These are phyloP conservation scores for Aureobasidium sp. DNA, from an alignment of 2,329 filamentous ascomycete genomes.

Conservation along the genomic window DNA sequence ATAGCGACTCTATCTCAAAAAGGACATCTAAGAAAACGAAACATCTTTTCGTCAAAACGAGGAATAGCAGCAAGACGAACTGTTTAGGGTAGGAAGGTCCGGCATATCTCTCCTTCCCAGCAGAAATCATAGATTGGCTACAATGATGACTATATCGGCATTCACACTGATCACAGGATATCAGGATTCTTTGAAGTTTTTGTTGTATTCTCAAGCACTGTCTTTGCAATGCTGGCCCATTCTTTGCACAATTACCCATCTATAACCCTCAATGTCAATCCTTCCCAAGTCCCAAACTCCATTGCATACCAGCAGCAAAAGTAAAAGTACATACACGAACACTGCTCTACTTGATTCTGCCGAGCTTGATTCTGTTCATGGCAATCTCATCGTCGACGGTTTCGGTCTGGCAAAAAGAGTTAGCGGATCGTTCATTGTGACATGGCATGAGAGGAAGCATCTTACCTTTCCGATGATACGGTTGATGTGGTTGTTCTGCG, in stretches of 20 bases:
- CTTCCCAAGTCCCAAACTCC: not conserved
- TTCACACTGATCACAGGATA: not conserved
- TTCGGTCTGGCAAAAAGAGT: conserved; percentile 53
- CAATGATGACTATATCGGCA: not conserved
- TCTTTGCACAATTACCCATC: conserved; percentile 11
- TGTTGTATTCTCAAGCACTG: not conserved
- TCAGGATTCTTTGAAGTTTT: not conserved
- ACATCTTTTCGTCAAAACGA: not conserved
- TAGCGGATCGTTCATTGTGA: not conserved
- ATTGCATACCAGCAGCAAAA: not conserved
- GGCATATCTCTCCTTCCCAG: no score
- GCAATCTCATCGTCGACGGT: conserved; percentile 73
- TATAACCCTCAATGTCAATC: not conserved
- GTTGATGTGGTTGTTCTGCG: conserved; percentile 71
- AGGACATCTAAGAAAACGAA: no score
- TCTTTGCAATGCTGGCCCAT: not conserved
- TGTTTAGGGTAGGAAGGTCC: no score
- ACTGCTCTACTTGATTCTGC: conserved; percentile 47
- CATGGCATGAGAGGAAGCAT: not conserved
- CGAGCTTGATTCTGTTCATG: conserved; percentile 66
- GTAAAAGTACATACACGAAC: not conserved
- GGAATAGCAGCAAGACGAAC: not conserved
- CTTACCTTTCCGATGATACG: conserved; percentile 69
- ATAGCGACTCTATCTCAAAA: no score
- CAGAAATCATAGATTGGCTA: no score